Conservation (phyloP, 441 rosid species). For the Rhodomyrtus psidioides region DNA sequence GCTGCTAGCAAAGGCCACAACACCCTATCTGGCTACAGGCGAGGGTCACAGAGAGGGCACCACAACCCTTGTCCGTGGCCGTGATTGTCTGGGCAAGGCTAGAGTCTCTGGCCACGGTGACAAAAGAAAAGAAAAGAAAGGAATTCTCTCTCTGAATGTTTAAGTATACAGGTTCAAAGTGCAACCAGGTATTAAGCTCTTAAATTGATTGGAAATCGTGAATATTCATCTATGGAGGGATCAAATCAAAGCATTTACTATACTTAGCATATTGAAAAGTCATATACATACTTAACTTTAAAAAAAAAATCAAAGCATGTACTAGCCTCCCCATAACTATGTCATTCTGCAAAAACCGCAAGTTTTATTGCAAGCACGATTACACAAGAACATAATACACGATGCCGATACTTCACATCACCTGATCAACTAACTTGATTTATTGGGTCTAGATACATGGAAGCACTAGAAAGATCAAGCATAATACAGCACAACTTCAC, state of each 20-base stretch:
- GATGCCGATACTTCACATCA: not conserved
- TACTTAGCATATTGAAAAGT: too few relatives aligned
- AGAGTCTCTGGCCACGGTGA: too few relatives aligned
- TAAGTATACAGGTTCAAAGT: not conserved
- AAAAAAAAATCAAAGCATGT: too few relatives aligned
- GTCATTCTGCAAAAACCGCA: not conserved
- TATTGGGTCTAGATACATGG: not conserved
- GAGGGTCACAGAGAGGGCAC: too few relatives aligned
- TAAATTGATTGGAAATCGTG: not conserved
- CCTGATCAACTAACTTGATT: not conserved
- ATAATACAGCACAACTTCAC: not conserved
- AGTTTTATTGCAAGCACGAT: not conserved
- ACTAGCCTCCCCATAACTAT: not conserved
- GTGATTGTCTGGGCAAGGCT: too few relatives aligned
- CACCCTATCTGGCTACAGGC: too few relatives aligned
- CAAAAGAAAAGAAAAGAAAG: too few relatives aligned
- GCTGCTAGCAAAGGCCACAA: too few relatives aligned
- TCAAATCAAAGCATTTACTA: not conserved
- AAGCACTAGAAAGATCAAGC: not conserved
- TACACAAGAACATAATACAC: not conserved
- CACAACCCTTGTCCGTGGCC: too few relatives aligned
- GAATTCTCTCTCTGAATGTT: too few relatives aligned
- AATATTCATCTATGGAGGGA: not conserved
- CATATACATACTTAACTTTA: too few relatives aligned
- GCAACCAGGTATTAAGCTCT: not conserved